phyloP scores from a whole-genome alignment of 2,329 filamentous ascomycete species.

The Sporothrix luriei region DNA sequence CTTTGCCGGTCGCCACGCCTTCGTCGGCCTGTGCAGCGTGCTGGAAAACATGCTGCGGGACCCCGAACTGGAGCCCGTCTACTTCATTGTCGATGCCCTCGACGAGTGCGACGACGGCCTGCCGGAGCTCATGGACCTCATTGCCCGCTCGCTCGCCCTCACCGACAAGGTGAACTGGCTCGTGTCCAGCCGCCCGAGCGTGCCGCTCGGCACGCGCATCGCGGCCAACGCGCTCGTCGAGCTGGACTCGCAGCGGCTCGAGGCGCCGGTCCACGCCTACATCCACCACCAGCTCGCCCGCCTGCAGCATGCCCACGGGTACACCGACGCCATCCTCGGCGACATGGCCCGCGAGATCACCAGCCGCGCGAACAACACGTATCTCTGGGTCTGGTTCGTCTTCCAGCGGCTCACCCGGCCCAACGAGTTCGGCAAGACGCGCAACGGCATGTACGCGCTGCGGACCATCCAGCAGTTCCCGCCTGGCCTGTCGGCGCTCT shows the following conservation, averaged over 20 bases:
- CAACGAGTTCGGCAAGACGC: background rate
- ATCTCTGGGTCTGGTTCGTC: constrained; percentile 26
- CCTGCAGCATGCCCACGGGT: background rate
- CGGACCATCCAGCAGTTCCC: constrained; percentile 1
- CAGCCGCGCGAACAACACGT: constrained; percentile 22
- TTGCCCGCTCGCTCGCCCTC: background rate
- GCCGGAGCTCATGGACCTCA: constrained; percentile 13
- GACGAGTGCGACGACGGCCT: constrained; percentile 22
- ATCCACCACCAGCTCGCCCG: constrained; percentile 22
- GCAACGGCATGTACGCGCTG: constrained; percentile 13
- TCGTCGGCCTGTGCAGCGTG: background rate
- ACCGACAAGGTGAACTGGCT: constrained; percentile 24
- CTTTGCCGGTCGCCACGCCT: constrained; percentile 31
- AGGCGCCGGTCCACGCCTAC: constrained; percentile 23
- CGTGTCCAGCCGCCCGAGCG: constrained; percentile 20
- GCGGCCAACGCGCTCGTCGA: constrained; percentile 11
- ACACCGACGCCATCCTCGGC: background rate
- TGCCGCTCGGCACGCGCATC: background rate
- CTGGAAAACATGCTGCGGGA: constrained; percentile 12
- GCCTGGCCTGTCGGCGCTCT: constrained; percentile 2
- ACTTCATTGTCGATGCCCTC: constrained; percentile 26
- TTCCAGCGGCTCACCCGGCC: constrained; percentile 16
- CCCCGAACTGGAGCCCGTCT: constrained; percentile 16
- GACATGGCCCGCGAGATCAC: constrained; percentile 9
- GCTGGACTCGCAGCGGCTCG: constrained; percentile 13